phyloP scores from a whole-genome alignment of 1,284 basidiomycete genomes.

The Dichomitus squalens region DNA sequence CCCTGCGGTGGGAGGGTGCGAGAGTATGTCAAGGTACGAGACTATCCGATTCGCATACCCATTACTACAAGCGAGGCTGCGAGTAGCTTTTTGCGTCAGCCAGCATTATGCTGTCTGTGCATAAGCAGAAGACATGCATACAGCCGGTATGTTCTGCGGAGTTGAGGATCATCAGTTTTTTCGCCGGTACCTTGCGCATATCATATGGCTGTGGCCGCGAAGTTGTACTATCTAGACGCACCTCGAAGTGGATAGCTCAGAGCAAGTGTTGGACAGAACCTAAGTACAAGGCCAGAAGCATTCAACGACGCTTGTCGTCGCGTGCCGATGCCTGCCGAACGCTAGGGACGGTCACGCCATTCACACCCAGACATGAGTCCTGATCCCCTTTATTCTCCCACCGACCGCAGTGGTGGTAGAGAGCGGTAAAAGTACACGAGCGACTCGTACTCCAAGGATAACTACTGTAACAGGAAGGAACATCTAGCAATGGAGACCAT shows the following conservation, averaged over 20 bases:
- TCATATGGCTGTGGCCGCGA: neutral
- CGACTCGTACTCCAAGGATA: slow-evolving; percentile 15
- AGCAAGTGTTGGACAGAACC: neutral
- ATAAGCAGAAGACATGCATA: neutral
- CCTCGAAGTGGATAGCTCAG: neutral
- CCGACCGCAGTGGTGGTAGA: slow-evolving; percentile 19
- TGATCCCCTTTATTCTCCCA: slow-evolving; percentile 27
- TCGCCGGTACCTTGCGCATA: too few species aligned
- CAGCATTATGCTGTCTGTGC: neutral
- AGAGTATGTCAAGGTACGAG: neutral
- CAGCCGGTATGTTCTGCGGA: neutral
- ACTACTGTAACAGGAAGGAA: neutral
- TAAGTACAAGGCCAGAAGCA: neutral
- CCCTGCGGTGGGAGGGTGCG: too few species aligned
- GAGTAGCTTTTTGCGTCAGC: too few species aligned
- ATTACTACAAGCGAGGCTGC: too few species aligned
- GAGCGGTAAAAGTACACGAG: slow-evolving; percentile 24
- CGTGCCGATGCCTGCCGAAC: neutral
- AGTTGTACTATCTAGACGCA: too few species aligned
- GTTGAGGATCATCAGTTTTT: neutral
- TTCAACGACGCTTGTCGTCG: too few species aligned
- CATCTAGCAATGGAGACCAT: slow-evolving; percentile 6
- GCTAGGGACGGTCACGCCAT: neutral
- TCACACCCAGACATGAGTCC: slow-evolving; percentile 7
- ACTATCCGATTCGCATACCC: too few species aligned